phyloP scores from a whole-genome alignment of 352 stramenopile species.

The Phytophthora sp. region DNA sequence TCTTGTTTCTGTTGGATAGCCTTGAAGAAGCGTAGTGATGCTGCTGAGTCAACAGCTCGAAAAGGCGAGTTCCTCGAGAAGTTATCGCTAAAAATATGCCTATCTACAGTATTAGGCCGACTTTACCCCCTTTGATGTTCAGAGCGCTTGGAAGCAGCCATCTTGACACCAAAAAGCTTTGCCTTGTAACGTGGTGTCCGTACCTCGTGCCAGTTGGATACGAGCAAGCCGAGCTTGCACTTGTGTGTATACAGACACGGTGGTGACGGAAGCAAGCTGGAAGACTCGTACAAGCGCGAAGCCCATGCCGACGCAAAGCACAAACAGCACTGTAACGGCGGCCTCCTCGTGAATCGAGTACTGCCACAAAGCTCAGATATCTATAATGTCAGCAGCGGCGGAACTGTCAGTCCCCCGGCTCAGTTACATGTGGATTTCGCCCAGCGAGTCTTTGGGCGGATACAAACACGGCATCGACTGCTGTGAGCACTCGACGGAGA shows the following conservation, averaged over 20 bases:
- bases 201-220: conserved; percentile 40
- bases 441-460: conserved; percentile 49
- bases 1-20: neutral
- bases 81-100: neutral
- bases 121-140: conserved; percentile 21
- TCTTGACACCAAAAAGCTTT: conserved; percentile 9
- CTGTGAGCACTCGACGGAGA: too few species aligned
- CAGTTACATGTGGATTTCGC: conserved; percentile 46
- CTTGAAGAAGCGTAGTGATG: too few species aligned
- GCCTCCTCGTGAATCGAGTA: conserved; percentile 62
- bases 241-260: conserved; percentile 15
- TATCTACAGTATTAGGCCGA: neutral
- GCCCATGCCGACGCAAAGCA: conserved; percentile 59
- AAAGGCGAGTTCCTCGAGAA: too few species aligned
- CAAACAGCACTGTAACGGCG: conserved; percentile 46
- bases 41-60: too few species aligned
- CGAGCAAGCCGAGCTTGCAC: conserved; percentile 27
- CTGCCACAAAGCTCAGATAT: conserved; percentile 44
- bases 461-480: too few species aligned
- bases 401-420: neutral
- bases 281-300: conserved; percentile 52
- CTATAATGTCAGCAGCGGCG: neutral
- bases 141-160: conserved; percentile 4
- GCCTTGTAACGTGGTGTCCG: conserved; percentile 41
- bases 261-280: too few species aligned